Conservation (phyloP, 306 rosid species). For the Cicer chorassanicum region DNA sequence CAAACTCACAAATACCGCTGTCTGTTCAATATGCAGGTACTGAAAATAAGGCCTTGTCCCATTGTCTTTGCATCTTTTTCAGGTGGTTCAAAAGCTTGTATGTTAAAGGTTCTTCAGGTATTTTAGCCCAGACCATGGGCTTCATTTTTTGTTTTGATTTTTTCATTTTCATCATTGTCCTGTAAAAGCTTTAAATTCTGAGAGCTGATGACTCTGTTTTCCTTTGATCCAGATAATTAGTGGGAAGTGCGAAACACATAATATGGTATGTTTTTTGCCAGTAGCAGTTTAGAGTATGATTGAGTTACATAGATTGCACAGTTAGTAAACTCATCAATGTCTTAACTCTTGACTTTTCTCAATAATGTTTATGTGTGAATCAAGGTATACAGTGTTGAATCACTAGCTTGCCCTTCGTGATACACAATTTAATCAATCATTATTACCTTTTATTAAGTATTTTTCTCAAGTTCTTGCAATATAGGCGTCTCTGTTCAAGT, state of each 20-base stretch:
- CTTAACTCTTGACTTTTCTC: slow-evolving; percentile 25
- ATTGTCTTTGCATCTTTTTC: slow-evolving; percentile 87
- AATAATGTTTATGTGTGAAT: slow-evolving; percentile 20
- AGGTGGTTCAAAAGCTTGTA: slow-evolving; percentile 90
- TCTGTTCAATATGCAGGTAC: slow-evolving; percentile 61
- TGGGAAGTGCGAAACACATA: slow-evolving; percentile 63
- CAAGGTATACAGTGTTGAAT: neutral
- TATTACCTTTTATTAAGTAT: slow-evolving; percentile 12
- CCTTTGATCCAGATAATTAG: slow-evolving; percentile 69
- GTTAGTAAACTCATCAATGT: slow-evolving; percentile 15
- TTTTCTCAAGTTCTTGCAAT: slow-evolving; percentile 29
- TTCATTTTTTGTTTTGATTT: neutral
- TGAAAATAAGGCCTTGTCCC: slow-evolving; percentile 78
- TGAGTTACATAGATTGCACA: slow-evolving; percentile 34
- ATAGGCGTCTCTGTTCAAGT: slow-evolving; percentile 5
- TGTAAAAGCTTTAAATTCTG: slow-evolving; percentile 23
- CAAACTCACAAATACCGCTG: slow-evolving; percentile 30
- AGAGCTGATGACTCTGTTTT: slow-evolving; percentile 36
- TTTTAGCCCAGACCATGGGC: slow-evolving; percentile 33
- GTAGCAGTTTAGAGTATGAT: slow-evolving; percentile 32
- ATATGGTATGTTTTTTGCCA: slow-evolving; percentile 63
- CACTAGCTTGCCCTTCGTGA: neutral
- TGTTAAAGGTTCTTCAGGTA: slow-evolving; percentile 91
- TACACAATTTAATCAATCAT: slow-evolving; percentile 33
- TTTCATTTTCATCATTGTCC: slow-evolving; percentile 23